Conservation (phyloP, 495 filamentous ascomycete genomes). For the Hyaloscypha variabilis region DNA sequence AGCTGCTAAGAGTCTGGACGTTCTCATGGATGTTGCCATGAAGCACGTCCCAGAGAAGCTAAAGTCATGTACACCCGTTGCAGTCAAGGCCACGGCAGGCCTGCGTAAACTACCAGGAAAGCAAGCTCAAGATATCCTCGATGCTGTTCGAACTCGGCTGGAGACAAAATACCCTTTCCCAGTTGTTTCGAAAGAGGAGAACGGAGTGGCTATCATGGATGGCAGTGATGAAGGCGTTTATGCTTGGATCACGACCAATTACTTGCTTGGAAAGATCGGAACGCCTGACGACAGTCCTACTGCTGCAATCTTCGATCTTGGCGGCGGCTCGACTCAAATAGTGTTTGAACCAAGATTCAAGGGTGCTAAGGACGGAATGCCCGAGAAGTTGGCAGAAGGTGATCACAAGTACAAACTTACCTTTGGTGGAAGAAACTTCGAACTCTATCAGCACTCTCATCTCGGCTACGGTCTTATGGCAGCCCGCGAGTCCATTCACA, state of each 20-base stretch:
- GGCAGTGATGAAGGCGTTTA: conserved; percentile 96
- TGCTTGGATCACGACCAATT: conserved; percentile 98
- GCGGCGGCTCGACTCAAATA: conserved; percentile 96
- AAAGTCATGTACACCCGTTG: conserved; percentile 84
- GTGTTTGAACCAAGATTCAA: conserved; percentile 97
- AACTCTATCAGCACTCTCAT: conserved; percentile 98
- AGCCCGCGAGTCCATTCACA: conserved; percentile 84
- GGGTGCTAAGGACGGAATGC: conserved; percentile 78
- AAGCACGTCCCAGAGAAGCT: conserved; percentile 81
- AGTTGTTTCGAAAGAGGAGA: conserved; percentile 79
- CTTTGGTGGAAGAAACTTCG: conserved; percentile 88
- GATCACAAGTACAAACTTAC: conserved; percentile 95
- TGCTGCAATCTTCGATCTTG: conserved; percentile 93
- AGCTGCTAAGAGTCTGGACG: conserved; percentile 87
- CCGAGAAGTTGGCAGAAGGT: conserved; percentile 79
- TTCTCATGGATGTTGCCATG: conserved; percentile 83
- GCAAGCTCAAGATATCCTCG: conserved; percentile 78
- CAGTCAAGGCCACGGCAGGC: conserved; percentile 96
- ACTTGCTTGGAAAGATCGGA: conserved; percentile 96
- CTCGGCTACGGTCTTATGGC: conserved; percentile 97
- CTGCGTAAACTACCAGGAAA: conserved; percentile 83
- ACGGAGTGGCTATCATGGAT: conserved; percentile 94
- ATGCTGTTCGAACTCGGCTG: conserved; percentile 81
- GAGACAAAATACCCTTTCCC: conserved; percentile 93
- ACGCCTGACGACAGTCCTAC: conserved; percentile 86